These are phyloP conservation scores for Xylaria sp. DNA, from an alignment of 2,329 filamentous ascomycete genomes.

Conservation along the genomic window DNA sequence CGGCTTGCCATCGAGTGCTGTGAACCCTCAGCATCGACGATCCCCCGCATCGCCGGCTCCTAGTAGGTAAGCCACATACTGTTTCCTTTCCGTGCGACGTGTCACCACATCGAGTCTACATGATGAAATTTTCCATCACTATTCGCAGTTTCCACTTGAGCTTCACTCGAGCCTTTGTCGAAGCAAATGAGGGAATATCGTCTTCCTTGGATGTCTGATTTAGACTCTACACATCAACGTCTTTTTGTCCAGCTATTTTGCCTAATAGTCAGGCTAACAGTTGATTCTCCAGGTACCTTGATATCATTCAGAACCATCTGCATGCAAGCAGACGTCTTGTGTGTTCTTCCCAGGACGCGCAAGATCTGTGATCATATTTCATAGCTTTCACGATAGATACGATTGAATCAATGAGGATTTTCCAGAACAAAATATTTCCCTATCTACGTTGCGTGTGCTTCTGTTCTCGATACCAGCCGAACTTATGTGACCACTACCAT, in stretches of 20 bases:
- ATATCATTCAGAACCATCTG: background rate
- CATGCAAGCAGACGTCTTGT: background rate
- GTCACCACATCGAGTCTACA: background rate
- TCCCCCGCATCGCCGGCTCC: background rate
- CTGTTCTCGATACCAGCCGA: too few relatives aligned
- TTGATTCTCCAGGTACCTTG: background rate
- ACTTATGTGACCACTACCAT: too few relatives aligned
- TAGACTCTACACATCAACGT: background rate
- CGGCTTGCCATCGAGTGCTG: background rate
- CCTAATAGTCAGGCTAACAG: conserved; percentile 2
- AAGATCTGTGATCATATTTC: background rate
- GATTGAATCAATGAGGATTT: background rate
- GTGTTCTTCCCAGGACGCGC: background rate
- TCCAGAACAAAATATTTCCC: background rate
- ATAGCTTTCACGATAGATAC: background rate
- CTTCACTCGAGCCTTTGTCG: conserved; percentile 58
- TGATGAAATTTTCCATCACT: conserved; percentile 62
- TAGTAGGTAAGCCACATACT: conserved; percentile 2
- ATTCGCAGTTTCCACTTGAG: conserved; percentile 91
- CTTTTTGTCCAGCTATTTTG: conserved; percentile 12
- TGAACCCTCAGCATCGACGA: background rate
- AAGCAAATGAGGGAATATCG: conserved; percentile 59
- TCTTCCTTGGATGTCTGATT: conserved; percentile 76
- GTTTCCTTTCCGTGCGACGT: background rate
- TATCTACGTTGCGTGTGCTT: too few relatives aligned